These are phyloP conservation scores for Silene conica DNA, from an alignment of 148 eudicot genomes.

Conservation along the genomic window DNA sequence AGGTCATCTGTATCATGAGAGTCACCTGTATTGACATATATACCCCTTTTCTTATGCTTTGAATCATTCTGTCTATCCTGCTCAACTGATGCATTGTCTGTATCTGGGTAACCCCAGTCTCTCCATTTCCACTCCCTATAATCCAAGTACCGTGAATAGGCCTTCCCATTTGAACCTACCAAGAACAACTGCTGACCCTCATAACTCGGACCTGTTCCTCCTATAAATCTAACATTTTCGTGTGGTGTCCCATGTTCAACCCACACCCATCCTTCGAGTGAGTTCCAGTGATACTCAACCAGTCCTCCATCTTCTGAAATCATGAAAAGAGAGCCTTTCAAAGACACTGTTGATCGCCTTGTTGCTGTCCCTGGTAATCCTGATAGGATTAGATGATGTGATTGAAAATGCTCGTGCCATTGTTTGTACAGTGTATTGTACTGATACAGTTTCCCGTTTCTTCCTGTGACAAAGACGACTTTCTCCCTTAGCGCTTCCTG, in stretches of 20 bases:
- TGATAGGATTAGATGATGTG: slow-evolving; percentile 68
- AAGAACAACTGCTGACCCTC: slow-evolving; percentile 55
- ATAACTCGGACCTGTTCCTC: slow-evolving; percentile 68
- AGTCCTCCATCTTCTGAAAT: slow-evolving; percentile 64
- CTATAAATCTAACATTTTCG: slow-evolving; percentile 42
- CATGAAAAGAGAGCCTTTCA: slow-evolving; percentile 69
- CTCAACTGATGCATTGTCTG: slow-evolving; percentile 15
- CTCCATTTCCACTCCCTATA: slow-evolving; percentile 68
- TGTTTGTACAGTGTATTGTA: slow-evolving; percentile 64
- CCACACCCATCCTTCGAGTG: slow-evolving; percentile 77
- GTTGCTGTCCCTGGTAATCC: slow-evolving; percentile 63
- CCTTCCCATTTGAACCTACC: slow-evolving; percentile 69
- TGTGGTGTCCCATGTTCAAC: slow-evolving; percentile 75
- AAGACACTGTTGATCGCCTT: slow-evolving; percentile 43
- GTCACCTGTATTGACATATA: slow-evolving; percentile 16
- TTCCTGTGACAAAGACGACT: slow-evolving; percentile 61
- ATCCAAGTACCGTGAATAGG: slow-evolving; percentile 55
- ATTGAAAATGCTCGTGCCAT: slow-evolving; percentile 82
- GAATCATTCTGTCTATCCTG: slow-evolving; percentile 11
- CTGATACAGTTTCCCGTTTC: slow-evolving; percentile 60
- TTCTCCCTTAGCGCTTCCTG: slow-evolving; percentile 69
- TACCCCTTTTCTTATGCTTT: slow-evolving; percentile 21
- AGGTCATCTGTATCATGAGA: slow-evolving; percentile 22
- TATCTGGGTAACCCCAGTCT: slow-evolving; percentile 47
- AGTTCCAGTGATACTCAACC: slow-evolving; percentile 74